phyloP scores from a whole-genome alignment of 2,329 filamentous ascomycete species.

The Calonectria hawksworthii region DNA sequence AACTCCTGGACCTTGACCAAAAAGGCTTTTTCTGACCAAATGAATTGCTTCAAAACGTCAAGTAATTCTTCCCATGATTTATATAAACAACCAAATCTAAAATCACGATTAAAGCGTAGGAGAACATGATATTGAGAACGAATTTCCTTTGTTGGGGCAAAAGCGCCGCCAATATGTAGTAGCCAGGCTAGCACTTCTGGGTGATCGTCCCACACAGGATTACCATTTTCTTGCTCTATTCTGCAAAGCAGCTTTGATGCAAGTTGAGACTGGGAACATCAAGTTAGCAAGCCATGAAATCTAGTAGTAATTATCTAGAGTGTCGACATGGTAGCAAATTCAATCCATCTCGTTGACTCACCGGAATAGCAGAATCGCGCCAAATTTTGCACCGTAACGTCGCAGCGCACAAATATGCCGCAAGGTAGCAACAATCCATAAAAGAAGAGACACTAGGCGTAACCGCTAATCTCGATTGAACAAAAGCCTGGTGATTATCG shows the following conservation, averaged over 20 bases:
- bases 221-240: slow-evolving; percentile 46
- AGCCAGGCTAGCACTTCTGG: slow-evolving; percentile 54
- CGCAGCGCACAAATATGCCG: slow-evolving; percentile 56
- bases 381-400: slow-evolving; percentile 58
- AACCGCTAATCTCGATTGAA: slow-evolving; percentile 54
- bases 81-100: slow-evolving; percentile 34
- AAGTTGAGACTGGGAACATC: slow-evolving; percentile 44
- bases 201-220: slow-evolving; percentile 50
- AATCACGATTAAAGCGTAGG: slow-evolving; percentile 35
- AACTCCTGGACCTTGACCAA: slow-evolving; percentile 46
- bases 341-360: slow-evolving; percentile 39
- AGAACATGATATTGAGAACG: slow-evolving; percentile 48
- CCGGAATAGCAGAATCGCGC: slow-evolving; percentile 54
- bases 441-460: slow-evolving; percentile 42
- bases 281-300: neutral
- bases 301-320: neutral
- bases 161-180: slow-evolving; percentile 54
- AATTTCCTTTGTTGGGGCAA: slow-evolving; percentile 47
- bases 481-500: slow-evolving; percentile 57
- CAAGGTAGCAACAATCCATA: slow-evolving; percentile 53
- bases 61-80: slow-evolving; percentile 50
- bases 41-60: slow-evolving; percentile 50
- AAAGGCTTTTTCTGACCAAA: slow-evolving; percentile 58
- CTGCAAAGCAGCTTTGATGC: slow-evolving; percentile 50
- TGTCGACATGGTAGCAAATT: neutral